These are phyloP conservation scores for Lepiota brunneoincarnata DNA, from an alignment of 768 basidiomycete genomes.

Conservation along the genomic window DNA sequence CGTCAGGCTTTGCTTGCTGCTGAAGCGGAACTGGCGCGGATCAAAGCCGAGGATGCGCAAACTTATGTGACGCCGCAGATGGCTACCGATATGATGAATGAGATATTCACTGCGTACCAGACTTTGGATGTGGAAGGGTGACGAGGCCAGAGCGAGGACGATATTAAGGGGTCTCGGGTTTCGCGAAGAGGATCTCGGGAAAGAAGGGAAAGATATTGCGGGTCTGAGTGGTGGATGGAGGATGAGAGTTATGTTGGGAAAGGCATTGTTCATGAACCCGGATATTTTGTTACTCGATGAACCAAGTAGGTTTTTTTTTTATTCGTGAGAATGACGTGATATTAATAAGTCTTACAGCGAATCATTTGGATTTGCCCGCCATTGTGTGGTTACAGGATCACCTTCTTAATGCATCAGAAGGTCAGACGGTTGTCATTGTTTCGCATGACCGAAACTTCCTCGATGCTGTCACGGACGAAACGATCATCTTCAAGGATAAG, in stretches of 20 bases:
- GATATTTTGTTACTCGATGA: conserved; percentile 63
- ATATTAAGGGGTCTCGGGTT: conserved; percentile 66
- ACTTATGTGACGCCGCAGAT: conserved; percentile 26
- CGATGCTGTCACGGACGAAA: conserved; percentile 57
- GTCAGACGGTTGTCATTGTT: conserved; percentile 55
- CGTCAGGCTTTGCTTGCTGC: conserved; percentile 47
- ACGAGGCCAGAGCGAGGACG: conserved; percentile 44
- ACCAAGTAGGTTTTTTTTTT: conserved; percentile 28
- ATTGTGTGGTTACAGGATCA: conserved; percentile 54
- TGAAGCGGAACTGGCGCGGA: conserved; percentile 37
- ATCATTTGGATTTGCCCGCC: conserved; percentile 51
- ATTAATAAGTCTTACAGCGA: conserved; percentile 23
- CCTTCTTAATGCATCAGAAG: conserved; percentile 35
- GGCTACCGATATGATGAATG: conserved; percentile 20
- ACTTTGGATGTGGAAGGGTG: conserved; percentile 34
- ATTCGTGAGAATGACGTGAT: not conserved
- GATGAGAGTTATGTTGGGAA: conserved; percentile 56
- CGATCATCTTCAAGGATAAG: conserved; percentile 54
- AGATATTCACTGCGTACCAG: conserved; percentile 27
- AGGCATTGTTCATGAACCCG: conserved; percentile 51
- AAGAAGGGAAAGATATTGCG: conserved; percentile 34
- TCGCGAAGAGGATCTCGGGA: conserved; percentile 27
- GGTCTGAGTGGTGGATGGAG: conserved; percentile 66
- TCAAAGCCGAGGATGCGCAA: conserved; percentile 24
- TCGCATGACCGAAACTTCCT: conserved; percentile 68